Evolutionary conservation across 345 rosid genomes (phyloP).

Genomic region (Hibiscus trionum): DNA sequence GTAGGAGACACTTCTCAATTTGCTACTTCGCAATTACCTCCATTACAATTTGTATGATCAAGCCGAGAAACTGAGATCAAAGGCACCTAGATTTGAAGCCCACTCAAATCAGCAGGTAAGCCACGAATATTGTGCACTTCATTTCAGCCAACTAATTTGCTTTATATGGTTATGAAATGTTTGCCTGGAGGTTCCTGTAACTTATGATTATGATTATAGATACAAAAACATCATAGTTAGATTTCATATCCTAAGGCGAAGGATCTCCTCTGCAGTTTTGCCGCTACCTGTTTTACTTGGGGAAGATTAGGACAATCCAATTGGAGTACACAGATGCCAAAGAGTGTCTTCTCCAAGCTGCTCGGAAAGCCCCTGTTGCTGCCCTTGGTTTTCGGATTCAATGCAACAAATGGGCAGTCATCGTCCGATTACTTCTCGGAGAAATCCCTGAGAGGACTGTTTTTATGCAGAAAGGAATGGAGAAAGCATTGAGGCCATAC

Average conservation of each 20-base stretch:
- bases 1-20: slow-evolving; percentile 54
- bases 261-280: slow-evolving; percentile 33
- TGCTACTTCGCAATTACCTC: slow-evolving; percentile 53
- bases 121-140: background rate
- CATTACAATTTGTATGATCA: slow-evolving; percentile 57
- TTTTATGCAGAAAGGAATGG: slow-evolving; percentile 59
- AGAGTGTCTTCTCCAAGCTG: slow-evolving; percentile 57
- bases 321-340: slow-evolving; percentile 59
- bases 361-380: slow-evolving; percentile 44
- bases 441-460: slow-evolving; percentile 56
- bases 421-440: slow-evolving; percentile 42
- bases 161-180: background rate
- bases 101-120: slow-evolving; percentile 9
- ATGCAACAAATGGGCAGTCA: slow-evolving; percentile 55
- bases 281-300: slow-evolving; percentile 50
- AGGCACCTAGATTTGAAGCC: slow-evolving; percentile 51
- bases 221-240: background rate
- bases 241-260: background rate
- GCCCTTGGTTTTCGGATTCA: slow-evolving; percentile 48
- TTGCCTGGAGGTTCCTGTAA: background rate
- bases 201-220: background rate
- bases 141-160: background rate
- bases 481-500: slow-evolving; percentile 49
- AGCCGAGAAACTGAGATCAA: slow-evolving; percentile 54
- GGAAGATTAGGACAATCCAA: slow-evolving; percentile 55